Conservation (phyloP, 1,139 yeast genomes). For the Saccharomyces pastorianus region DNA sequence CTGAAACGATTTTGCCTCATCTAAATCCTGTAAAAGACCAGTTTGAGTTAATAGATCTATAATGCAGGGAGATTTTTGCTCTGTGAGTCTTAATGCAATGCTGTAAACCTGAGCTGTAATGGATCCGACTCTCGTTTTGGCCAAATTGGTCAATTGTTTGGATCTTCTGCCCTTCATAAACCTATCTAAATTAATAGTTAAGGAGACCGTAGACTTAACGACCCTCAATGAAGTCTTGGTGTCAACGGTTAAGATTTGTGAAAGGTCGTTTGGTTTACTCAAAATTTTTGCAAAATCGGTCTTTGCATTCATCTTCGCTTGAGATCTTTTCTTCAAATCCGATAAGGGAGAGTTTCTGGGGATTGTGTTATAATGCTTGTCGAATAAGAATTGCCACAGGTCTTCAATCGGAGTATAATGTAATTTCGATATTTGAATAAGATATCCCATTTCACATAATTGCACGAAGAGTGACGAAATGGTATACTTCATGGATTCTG, state of each 20-base stretch:
- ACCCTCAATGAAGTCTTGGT: slow-evolving; percentile 31
- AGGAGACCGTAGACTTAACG: slow-evolving; percentile 44
- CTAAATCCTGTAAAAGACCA: slow-evolving; percentile 34
- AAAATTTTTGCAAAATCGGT: slow-evolving; percentile 24
- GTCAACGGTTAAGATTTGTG: slow-evolving; percentile 34
- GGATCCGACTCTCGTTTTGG: slow-evolving; percentile 61
- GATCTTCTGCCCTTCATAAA: slow-evolving; percentile 63
- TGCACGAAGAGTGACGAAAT: slow-evolving; percentile 21
- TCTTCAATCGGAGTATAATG: slow-evolving; percentile 44
- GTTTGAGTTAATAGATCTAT: slow-evolving; percentile 32
- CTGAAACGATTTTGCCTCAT: slow-evolving; percentile 37
- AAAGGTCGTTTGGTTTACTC: slow-evolving; percentile 30
- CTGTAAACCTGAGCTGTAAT: slow-evolving; percentile 60
- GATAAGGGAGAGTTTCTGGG: slow-evolving; percentile 47
- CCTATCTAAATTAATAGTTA: slow-evolving; percentile 58
- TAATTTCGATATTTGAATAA: slow-evolving; percentile 40
- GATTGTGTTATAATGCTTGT: slow-evolving; percentile 42
- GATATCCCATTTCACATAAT: slow-evolving; percentile 41
- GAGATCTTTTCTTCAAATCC: slow-evolving; percentile 57
- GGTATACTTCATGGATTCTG: slow-evolving; percentile 14
- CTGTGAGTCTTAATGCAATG: slow-evolving; percentile 50
- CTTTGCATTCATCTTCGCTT: slow-evolving; percentile 57
- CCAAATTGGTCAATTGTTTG: slow-evolving; percentile 53
- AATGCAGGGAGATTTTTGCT: slow-evolving; percentile 44
- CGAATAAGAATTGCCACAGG: slow-evolving; percentile 48